Conservation (phyloP, 1,284 basidiomycete species). For the Gymnopus androsaceus region DNA sequence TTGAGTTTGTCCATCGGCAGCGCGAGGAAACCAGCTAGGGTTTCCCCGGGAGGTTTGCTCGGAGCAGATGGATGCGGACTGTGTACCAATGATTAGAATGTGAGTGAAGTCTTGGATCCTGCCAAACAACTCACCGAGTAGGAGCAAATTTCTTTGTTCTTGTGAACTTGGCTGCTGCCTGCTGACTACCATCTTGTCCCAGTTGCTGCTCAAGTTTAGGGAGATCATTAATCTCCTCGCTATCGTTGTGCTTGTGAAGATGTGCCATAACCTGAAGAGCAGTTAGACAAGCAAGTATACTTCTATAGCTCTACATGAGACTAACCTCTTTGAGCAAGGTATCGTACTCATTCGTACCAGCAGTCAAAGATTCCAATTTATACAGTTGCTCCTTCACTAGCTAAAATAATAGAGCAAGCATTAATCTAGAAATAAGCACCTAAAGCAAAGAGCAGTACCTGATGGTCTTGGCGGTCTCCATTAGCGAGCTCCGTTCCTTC, state of each 20-base stretch:
- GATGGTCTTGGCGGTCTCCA: conserved; percentile 61
- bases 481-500: conserved; percentile 56
- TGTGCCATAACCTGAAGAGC: conserved; percentile 42
- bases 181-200: conserved; percentile 40
- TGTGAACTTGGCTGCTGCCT: conserved; percentile 50
- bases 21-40: conserved; percentile 53
- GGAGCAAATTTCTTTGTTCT: conserved; percentile 67
- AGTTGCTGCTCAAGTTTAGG: conserved; percentile 52
- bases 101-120: neutral
- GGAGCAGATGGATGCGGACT: conserved; percentile 56
- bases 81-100: neutral
- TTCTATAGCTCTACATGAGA: neutral
- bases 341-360: conserved; percentile 47
- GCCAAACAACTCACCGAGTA: conserved; percentile 42
- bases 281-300: neutral
- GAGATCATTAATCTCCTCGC: conserved; percentile 61
- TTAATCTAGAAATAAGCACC: neutral
- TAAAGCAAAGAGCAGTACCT: conserved; percentile 33
- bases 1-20: conserved; percentile 64
- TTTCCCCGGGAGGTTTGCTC: conserved; percentile 64
- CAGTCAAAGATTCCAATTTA: conserved; percentile 44
- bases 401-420: conserved; percentile 23
- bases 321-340: conserved; percentile 28
- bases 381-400: conserved; percentile 52
- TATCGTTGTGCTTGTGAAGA: conserved; percentile 55